Percentiles rank a stretch among this genome's conserved stretches.
These are phyloP conservation scores for Dendrobium huoshanense DNA, from an alignment of 106 monocot genomes.

Conservation along the genomic window DNA sequence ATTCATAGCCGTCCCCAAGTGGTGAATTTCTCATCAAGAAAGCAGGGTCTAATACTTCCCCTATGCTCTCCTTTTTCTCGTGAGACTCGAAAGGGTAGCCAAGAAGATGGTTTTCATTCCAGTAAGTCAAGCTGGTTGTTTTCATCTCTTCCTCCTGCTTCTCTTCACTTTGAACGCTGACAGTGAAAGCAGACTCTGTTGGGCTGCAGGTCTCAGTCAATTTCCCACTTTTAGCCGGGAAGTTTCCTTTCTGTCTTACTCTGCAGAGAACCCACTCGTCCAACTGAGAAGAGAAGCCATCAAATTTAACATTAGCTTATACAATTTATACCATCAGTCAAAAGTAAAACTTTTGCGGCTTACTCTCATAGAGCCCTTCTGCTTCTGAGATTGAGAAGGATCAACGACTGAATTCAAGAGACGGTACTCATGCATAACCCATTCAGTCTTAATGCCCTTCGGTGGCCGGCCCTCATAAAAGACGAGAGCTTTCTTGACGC, in stretches of 20 bases:
- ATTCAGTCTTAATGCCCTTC: slow-evolving; percentile 6
- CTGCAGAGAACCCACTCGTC: slow-evolving; percentile 12
- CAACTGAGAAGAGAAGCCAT: neutral
- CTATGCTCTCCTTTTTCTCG: neutral
- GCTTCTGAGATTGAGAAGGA: slow-evolving; percentile 2
- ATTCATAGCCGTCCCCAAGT: neutral
- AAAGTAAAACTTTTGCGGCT: neutral
- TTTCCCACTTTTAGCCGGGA: neutral
- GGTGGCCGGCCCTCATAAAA: slow-evolving; percentile 10
- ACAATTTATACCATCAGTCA: too few relatives aligned
- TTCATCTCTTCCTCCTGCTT: neutral
- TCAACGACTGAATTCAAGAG: neutral
- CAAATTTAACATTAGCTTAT: neutral
- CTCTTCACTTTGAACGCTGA: neutral
- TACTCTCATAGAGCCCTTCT: slow-evolving; percentile 7
- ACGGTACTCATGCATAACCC: slow-evolving; percentile 12
- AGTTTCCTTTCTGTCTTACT: neutral
- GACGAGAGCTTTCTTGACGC: slow-evolving; percentile 9
- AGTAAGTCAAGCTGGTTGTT: neutral
- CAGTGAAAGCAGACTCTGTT: neutral
- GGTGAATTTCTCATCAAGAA: neutral
- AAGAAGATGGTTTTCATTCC: neutral
- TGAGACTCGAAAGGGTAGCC: neutral
- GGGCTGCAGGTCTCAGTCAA: neutral
- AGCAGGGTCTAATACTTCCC: neutral